Conservation (phyloP, 2,329 filamentous ascomycete species). For the Sarocladiaceae sp. region DNA sequence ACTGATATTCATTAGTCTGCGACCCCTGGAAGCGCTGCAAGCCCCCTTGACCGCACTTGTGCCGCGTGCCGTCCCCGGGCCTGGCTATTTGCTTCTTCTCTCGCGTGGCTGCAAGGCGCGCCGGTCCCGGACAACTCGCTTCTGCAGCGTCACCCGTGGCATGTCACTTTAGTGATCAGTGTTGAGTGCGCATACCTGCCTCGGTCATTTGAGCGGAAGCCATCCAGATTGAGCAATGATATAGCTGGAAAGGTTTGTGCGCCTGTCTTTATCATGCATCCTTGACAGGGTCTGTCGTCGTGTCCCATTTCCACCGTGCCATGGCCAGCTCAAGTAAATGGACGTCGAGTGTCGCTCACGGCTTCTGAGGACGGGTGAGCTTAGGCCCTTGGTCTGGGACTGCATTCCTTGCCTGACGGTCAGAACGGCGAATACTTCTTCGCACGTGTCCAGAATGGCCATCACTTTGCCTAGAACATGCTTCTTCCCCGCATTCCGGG, state of each 20-base stretch:
- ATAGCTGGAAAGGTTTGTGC: too few species aligned
- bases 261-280: too few species aligned
- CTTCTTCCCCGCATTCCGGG: constrained; percentile 4
- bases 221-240: too few species aligned
- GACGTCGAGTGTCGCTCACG: too few species aligned
- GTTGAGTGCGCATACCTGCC: neutral
- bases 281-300: too few species aligned
- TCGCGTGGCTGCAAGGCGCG: neutral
- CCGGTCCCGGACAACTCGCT: too few species aligned
- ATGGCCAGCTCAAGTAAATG: neutral
- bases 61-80: neutral
- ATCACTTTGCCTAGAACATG: neutral
- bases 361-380: too few species aligned
- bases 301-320: too few species aligned
- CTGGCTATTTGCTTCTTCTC: neutral
- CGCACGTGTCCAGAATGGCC: neutral
- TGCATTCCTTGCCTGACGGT: too few species aligned
- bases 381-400: too few species aligned
- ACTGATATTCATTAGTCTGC: neutral
- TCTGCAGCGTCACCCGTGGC: too few species aligned
- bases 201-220: too few species aligned
- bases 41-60: neutral
- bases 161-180: neutral
- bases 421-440: neutral
- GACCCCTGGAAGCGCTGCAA: neutral